Conservation (phyloP, 306 rosid genomes). For the Dalbergia oliveri region DNA sequence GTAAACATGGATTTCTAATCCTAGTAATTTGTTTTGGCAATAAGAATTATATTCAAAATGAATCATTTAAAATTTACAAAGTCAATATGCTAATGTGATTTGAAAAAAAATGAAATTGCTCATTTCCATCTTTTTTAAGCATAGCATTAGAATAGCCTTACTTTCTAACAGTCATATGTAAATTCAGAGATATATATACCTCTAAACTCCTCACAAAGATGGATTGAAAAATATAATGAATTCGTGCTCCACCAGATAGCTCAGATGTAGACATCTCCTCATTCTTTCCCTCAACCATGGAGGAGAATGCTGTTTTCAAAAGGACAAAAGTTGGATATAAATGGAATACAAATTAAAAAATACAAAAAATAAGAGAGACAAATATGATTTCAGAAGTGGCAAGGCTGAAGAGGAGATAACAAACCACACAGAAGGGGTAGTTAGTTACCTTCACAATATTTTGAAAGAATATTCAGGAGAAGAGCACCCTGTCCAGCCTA, state of each 20-base stretch:
- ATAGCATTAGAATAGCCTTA: not conserved
- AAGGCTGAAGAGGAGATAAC: conserved; percentile 31
- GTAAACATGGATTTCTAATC: not conserved
- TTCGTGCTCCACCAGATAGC: conserved; percentile 95
- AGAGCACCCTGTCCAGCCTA: conserved; percentile 99
- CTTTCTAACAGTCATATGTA: not conserved
- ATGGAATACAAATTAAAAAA: conserved; percentile 6
- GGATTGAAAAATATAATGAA: conserved; percentile 92
- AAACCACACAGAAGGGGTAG: conserved; percentile 29
- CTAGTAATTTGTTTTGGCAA: not conserved
- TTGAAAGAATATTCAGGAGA: conserved; percentile 93
- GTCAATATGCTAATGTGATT: not conserved
- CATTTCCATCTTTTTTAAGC: conserved; percentile 25
- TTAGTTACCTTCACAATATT: conserved; percentile 85
- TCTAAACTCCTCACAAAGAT: conserved; percentile 95
- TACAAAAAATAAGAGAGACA: not conserved
- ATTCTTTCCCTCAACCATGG: conserved; percentile 96
- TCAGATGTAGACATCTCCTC: conserved; percentile 97
- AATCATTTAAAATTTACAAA: conserved; percentile 9
- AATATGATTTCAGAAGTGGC: not conserved
- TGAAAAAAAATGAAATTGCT: not conserved
- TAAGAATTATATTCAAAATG: not conserved
- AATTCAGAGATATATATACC: conserved; percentile 59
- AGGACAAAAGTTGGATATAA: conserved; percentile 18
- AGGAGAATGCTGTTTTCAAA: conserved; percentile 82